Conservation (phyloP, 2,329 filamentous ascomycete species). For the Aspergillus quadricinctus region DNA sequence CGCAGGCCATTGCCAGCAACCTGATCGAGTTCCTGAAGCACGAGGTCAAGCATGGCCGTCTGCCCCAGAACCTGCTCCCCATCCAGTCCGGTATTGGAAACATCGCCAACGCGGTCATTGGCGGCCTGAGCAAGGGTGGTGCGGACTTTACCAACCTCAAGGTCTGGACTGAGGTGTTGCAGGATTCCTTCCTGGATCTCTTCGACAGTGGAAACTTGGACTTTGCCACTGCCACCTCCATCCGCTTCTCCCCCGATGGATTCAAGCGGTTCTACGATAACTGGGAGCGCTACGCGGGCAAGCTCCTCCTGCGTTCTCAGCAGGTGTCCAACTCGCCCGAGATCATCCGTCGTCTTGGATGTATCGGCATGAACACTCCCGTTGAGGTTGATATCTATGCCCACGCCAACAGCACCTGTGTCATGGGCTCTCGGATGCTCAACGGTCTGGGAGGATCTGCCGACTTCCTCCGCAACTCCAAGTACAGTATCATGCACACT, state of each 20-base stretch:
- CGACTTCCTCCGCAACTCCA: slow-evolving; percentile 73
- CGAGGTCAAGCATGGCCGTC: slow-evolving; percentile 72
- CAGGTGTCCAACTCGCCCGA: slow-evolving; percentile 85
- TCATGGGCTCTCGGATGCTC: slow-evolving; percentile 83
- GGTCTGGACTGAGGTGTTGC: slow-evolving; percentile 90
- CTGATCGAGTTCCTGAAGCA: slow-evolving; percentile 83
- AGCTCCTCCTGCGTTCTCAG: slow-evolving; percentile 82
- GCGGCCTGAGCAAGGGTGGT: slow-evolving; percentile 66
- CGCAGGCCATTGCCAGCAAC: slow-evolving; percentile 68
- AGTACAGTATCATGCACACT: slow-evolving; percentile 93
- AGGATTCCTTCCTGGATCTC: slow-evolving; percentile 88
- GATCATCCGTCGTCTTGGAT: slow-evolving; percentile 79
- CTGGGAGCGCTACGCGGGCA: slow-evolving; percentile 75
- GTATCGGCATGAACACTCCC: slow-evolving; percentile 93
- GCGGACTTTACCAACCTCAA: slow-evolving; percentile 83
- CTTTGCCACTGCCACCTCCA: slow-evolving; percentile 84
- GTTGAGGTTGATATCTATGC: slow-evolving; percentile 94
- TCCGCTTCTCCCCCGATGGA: slow-evolving; percentile 85
- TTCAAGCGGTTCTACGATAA: slow-evolving; percentile 87
- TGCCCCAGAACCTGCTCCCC: slow-evolving; percentile 72
- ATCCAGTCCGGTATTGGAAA: slow-evolving; percentile 88
- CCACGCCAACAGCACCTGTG: slow-evolving; percentile 85
- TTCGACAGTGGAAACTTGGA: slow-evolving; percentile 85
- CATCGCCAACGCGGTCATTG: slow-evolving; percentile 87
- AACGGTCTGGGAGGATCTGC: slow-evolving; percentile 79